Base-by-base conservation (phyloP, 768 basidiomycete genomes). In the Heimioporus sp. region DNA sequence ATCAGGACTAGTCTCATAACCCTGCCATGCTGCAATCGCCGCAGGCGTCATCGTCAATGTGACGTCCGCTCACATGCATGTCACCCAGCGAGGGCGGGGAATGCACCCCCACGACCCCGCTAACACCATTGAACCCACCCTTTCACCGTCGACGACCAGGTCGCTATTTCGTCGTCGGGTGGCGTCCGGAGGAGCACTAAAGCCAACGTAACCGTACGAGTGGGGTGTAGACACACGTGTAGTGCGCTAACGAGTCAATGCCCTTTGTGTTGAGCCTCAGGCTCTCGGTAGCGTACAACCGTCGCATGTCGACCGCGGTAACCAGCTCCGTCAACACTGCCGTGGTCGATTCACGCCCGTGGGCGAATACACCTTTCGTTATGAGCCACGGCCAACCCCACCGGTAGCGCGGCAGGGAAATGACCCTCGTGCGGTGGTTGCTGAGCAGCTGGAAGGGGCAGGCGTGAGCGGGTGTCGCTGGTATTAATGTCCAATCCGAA, bases 351-450 rank as follows among this genome's bases (percentile, higher is more conserved):
- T 51, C 67, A 17, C 66, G 67, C 13, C 67, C 67, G 40, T 63
- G 69, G 48, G 69, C 69, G 7, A 69, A 48, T 16, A 71, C 67
- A 16, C 35, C 69, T 31, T 69, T 67, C 20, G 48, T 63, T 7
- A 28, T 28, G 24, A 28, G 24, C 7, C 57, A 53, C 67, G 15
- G 58, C 67, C 17, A 64, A 69, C 35, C 53, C 70, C 30, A 57
- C 51, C 17, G 63, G 77, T 19, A 68, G 69, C 34, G 66, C 69
- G 21, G 65, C 57, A 62, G 57, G 13, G 69, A 69, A 35, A 63
- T 65, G 7, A 64, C 58, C 48, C 65, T 69, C 35, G 69, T 69
- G 17, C 61, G 67, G 16, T 59, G 61, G 21, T 69, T 67, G 34
- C 43, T 69, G 34, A 59, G 67, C 32, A 65, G 5, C 61, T 58